Evolutionary conservation across 2,329 filamentous ascomycete genomes (phyloP).

Genomic region (Cladosporium sp.): DNA sequence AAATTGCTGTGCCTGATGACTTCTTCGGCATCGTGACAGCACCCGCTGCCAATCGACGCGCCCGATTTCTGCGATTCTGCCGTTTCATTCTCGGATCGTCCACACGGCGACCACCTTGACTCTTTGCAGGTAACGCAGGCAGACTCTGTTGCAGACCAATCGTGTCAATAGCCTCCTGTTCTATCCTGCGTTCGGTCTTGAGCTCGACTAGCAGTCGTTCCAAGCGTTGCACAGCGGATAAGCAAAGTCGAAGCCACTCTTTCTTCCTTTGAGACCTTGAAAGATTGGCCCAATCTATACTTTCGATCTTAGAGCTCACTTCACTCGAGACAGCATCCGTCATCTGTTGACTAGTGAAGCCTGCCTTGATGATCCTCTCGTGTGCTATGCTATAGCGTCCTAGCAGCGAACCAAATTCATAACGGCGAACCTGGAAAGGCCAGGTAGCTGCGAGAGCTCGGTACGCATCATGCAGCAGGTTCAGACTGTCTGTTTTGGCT

Average conservation of each 20-base stretch:
- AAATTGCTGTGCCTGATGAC: background rate
- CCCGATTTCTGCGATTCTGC: background rate
- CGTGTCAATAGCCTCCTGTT: background rate
- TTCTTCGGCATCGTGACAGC: background rate
- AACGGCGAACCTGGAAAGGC: slow-evolving; percentile 13
- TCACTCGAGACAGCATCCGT: background rate
- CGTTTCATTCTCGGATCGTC: background rate
- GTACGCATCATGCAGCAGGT: background rate
- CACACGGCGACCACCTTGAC: background rate
- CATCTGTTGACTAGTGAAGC: background rate
- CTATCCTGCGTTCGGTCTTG: background rate
- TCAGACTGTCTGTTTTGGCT: background rate
- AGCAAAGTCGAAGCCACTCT: slow-evolving; percentile 1
- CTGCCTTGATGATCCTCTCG: background rate
- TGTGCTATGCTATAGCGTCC: background rate
- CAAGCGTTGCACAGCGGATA: background rate
- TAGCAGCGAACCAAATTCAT: background rate
- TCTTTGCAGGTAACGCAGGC: background rate
- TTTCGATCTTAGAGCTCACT: background rate
- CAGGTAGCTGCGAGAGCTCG: slow-evolving; percentile 10
- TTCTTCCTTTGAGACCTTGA: background rate
- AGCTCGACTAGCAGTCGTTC: background rate
- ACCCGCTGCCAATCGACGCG: background rate
- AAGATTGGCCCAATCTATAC: background rate
- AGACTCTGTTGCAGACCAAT: background rate